Evolutionary conservation across 2,329 filamentous ascomycete species (phyloP).

Genomic region (Fusarium nurragi): DNA sequence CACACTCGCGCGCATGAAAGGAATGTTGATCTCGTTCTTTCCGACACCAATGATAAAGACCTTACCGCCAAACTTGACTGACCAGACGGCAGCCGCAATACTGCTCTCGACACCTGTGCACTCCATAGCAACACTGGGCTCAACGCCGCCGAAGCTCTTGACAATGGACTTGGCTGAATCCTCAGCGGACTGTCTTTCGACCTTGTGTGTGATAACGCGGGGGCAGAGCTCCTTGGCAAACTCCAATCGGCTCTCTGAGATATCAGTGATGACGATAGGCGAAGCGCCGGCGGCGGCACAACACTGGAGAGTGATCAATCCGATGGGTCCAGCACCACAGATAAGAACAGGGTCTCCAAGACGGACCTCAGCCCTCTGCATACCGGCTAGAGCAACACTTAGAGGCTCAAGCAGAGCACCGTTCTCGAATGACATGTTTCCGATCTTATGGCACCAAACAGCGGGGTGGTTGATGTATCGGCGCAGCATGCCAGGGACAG

Average conservation of each 20-base stretch:
- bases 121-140: conserved; percentile 85
- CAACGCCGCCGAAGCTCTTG: conserved; percentile 75
- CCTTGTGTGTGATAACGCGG: conserved; percentile 81
- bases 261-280: conserved; percentile 93
- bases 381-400: conserved; percentile 85
- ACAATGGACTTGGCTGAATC: conserved; percentile 76
- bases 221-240: conserved; percentile 89
- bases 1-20: conserved; percentile 92
- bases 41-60: conserved; percentile 97
- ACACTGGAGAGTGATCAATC: conserved; percentile 87
- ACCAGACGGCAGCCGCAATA: conserved; percentile 86
- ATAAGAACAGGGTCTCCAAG: conserved; percentile 89
- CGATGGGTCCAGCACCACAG: conserved; percentile 94
- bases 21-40: conserved; percentile 93
- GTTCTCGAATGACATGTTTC: conserved; percentile 89
- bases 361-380: conserved; percentile 82
- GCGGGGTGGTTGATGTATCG: conserved; percentile 96
- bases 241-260: conserved; percentile 82
- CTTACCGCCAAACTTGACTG: conserved; percentile 93
- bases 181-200: conserved; percentile 73
- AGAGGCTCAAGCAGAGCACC: conserved; percentile 91
- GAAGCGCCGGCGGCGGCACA: conserved; percentile 86
- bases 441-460: conserved; percentile 96
- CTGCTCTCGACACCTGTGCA: conserved; percentile 95
- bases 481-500: conserved; percentile 84